Conservation (phyloP, 176 grass and related monocot species). For the Eragrostis nindensis region DNA sequence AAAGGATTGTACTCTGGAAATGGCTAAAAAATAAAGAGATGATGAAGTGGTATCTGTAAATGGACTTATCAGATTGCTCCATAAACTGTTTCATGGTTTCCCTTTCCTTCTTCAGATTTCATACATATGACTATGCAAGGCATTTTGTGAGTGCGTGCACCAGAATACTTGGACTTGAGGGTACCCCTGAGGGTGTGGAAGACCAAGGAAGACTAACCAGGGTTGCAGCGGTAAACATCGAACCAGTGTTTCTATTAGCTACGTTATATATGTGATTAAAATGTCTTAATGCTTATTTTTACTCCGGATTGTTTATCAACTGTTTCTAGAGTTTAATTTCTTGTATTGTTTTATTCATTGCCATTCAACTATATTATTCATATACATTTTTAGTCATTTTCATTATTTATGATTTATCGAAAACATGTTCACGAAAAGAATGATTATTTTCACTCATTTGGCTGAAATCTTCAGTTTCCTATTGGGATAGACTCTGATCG, state of each 20-base stretch:
- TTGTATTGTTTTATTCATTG: too few relatives aligned
- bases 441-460: conserved; percentile 52
- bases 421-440: conserved; percentile 36
- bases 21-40: background rate
- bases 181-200: conserved; percentile 97
- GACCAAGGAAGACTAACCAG: conserved; percentile 94
- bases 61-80: conserved; percentile 9
- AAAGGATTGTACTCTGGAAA: background rate
- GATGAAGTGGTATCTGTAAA: background rate
- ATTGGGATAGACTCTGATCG: conserved; percentile 99
- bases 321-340: background rate
- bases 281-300: conserved; percentile 26
- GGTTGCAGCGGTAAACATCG: conserved; percentile 86
- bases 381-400: background rate
- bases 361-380: too few relatives aligned
- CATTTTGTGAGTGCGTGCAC: conserved; percentile 97
- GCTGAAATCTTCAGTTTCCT: conserved; percentile 95
- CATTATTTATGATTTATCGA: conserved; percentile 34
- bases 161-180: conserved; percentile 98
- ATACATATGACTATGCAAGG: conserved; percentile 91
- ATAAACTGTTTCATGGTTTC: conserved; percentile 1
- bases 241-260: conserved; percentile 20
- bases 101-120: conserved; percentile 61
- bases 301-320: background rate
- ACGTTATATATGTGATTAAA: conserved; percentile 24